Base-by-base conservation (phyloP, 2,329 filamentous ascomycete genomes). In the Monilinia vaccinii-corymbosi region DNA sequence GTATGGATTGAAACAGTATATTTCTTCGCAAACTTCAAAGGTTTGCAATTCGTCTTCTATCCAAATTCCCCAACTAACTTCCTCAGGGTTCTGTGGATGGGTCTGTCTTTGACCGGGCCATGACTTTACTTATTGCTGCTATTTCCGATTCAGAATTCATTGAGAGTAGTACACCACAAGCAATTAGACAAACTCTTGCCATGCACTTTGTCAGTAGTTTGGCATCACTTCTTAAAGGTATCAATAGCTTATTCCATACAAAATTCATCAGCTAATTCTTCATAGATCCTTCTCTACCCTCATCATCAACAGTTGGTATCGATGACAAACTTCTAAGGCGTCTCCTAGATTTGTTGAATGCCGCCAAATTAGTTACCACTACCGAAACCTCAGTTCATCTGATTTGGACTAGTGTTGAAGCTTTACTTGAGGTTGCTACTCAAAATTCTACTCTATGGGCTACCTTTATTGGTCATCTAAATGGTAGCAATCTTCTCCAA, bases 1-100 rank as follows among this genome's bases (percentile, higher is more conserved):
- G 1, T 80, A 87, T 68, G 82, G 85, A 0, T 76, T 96, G 44
- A 75, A 78, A 25, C 79, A 84, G 58, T 87, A 85, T 69, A 77
- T 91, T 44, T 70, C 42, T 21, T 40, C 60, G 28, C 65, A 66
- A 52, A 62, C 64, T 40, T 61, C 64, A 53, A 66, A 70, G 61
- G 61, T 66, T 73, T 68, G 62, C 69, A 28, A 32, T 32, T 6
- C 45, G 16, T 23, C 18, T 9, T n/a, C 45, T 14, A 32, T 25
- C 11, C 3, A 28, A 63, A 49, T 8, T 28, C 23, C 7, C n/a
- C 14, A 44, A 55, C 60, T 64, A 62, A 65, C 48, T 16, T n/a
- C 21, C 21, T 11, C 49, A 70, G 67, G 68, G 68, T 14, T 49
- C 55, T 51, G 42, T 64, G 2, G 50, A 71, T 44, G 72, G 74